Conservation (phyloP, 306 rosid species). For the Ammopiptanthus mongolicus region DNA sequence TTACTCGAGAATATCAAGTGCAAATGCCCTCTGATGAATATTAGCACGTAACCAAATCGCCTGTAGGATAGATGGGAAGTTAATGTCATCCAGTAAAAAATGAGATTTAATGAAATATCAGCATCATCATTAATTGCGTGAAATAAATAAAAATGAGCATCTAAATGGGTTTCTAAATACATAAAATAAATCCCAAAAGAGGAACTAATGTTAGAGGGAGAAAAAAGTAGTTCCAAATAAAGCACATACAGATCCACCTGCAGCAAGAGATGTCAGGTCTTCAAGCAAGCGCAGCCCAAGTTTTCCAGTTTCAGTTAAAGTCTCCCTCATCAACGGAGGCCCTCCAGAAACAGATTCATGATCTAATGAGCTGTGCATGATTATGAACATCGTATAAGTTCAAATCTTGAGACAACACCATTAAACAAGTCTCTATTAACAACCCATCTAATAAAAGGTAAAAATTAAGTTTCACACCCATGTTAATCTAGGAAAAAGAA, state of each 20-base stretch:
- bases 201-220: constrained; percentile 5
- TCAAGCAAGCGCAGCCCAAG: constrained; percentile 92
- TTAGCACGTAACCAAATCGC: constrained; percentile 74
- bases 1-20: constrained; percentile 97
- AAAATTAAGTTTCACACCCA: background rate
- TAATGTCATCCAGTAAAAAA: constrained; percentile 25
- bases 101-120: constrained; percentile 12
- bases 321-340: constrained; percentile 56
- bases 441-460: background rate
- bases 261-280: constrained; percentile 98
- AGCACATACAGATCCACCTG: constrained; percentile 99
- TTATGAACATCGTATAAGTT: constrained; percentile 22
- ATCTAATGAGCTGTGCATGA: constrained; percentile 58
- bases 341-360: constrained; percentile 57
- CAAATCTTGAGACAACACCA: constrained; percentile 11
- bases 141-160: constrained; percentile 5
- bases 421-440: constrained; percentile 4
- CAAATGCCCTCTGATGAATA: constrained; percentile 78
- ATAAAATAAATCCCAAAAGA: constrained; percentile 17
- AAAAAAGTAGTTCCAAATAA: constrained; percentile 38
- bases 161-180: constrained; percentile 12
- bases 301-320: constrained; percentile 71
- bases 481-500: background rate
- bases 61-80: constrained; percentile 42
- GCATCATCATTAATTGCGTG: constrained; percentile 13